phyloP scores from a whole-genome alignment of 495 filamentous ascomycete species.

The Podospora comata region DNA sequence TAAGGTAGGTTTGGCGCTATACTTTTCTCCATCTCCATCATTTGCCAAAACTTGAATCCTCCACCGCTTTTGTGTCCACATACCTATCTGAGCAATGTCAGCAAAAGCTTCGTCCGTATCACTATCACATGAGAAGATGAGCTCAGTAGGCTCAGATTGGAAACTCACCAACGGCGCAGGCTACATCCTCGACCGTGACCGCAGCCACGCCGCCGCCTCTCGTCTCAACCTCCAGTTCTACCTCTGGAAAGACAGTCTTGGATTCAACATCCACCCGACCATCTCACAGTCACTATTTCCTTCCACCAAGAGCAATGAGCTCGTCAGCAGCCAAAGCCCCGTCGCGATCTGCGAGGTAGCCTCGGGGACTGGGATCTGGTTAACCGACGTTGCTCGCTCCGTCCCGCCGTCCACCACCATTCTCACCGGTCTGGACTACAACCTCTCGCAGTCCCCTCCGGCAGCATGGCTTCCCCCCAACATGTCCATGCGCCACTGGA shows the following conservation, averaged over 20 bases:
- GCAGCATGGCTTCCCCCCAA: neutral
- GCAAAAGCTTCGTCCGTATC: neutral
- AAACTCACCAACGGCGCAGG: neutral
- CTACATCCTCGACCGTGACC: neutral
- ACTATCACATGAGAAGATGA: neutral
- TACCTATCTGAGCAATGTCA: neutral
- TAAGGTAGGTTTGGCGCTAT: too few relatives aligned
- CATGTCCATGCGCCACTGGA: neutral
- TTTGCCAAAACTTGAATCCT: too few relatives aligned
- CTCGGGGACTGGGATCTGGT: neutral
- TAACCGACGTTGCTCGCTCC: neutral
- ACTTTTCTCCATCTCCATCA: too few relatives aligned
- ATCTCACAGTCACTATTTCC: neutral
- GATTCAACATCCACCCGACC: neutral
- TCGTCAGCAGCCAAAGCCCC: neutral
- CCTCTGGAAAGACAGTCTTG: neutral
- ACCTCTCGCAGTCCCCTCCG: neutral
- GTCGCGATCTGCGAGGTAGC: neutral
- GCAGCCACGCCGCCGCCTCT: neutral
- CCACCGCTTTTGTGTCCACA: too few relatives aligned
- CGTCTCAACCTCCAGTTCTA: neutral
- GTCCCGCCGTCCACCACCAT: neutral
- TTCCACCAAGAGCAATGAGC: neutral
- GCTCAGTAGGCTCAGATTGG: neutral
- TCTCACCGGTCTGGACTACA: neutral